These are phyloP conservation scores for Lodderomyces metapsilosis DNA, from an alignment of 1,139 yeast genomes.

Conservation along the genomic window DNA sequence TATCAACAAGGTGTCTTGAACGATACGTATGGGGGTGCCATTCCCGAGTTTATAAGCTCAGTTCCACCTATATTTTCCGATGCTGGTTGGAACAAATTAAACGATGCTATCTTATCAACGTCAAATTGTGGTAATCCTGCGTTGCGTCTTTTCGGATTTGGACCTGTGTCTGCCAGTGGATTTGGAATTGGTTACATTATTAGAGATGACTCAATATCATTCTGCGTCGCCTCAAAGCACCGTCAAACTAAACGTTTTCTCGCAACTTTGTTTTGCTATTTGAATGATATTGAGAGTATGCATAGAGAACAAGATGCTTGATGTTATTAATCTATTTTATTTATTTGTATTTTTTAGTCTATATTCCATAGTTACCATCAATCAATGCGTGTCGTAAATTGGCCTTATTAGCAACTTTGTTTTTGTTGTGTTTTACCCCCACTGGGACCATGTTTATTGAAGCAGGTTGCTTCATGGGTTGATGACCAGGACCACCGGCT, in stretches of 20 bases:
- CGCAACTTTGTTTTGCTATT: conserved; percentile 68
- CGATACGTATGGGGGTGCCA: conserved; percentile 9
- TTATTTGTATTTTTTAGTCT: conserved; percentile 7
- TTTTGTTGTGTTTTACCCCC: conserved; percentile 35
- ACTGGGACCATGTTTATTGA: conserved; percentile 40
- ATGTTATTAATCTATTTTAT: not conserved
- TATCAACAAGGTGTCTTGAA: conserved; percentile 17
- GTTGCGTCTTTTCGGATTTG: conserved; percentile 83
- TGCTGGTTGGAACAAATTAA: conserved; percentile 61
- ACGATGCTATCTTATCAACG: conserved; percentile 48
- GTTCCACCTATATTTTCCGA: conserved; percentile 65
- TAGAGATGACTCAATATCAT: conserved; percentile 78
- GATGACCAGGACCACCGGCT: not conserved
- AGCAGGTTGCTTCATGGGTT: conserved; percentile 17
- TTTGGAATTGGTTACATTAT: conserved; percentile 91
- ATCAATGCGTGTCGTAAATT: conserved; percentile 42
- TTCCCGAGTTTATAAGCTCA: conserved; percentile 13
- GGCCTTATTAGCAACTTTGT: conserved; percentile 35
- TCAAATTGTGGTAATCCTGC: conserved; percentile 77
- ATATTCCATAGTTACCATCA: conserved; percentile 43
- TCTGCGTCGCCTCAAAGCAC: conserved; percentile 88
- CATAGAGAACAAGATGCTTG: not conserved
- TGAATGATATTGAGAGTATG: conserved; percentile 17
- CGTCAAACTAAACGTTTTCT: conserved; percentile 84
- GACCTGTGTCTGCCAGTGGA: conserved; percentile 88